Percentiles rank a stretch among this genome's conserved stretches.
phyloP scores from a whole-genome alignment of 441 rosid genomes.

The Adansonia rubrostipa region DNA sequence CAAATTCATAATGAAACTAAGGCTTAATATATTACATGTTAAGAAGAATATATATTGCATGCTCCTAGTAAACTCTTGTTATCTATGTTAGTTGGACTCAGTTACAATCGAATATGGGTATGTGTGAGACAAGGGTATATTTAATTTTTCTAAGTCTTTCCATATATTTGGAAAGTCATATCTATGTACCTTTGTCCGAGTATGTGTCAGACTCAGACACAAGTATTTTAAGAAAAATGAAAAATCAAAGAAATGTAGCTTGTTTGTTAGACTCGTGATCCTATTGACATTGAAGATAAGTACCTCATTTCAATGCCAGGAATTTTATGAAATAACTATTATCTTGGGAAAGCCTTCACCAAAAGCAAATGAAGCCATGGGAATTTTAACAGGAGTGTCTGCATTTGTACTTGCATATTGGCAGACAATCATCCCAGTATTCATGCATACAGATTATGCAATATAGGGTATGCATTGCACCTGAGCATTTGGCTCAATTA shows the following conservation, averaged over 20 bases:
- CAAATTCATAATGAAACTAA: not conserved
- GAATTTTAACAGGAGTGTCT: not conserved
- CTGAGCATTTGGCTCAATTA: too few species aligned
- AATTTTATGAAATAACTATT: not conserved
- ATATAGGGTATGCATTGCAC: not conserved
- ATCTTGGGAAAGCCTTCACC: not conserved
- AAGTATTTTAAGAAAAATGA: too few species aligned
- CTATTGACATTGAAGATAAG: not conserved
- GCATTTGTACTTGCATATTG: not conserved
- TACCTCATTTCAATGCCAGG: not conserved
- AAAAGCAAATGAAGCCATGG: not conserved
- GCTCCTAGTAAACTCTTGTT: slow-evolving; percentile 1
- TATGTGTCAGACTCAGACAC: too few species aligned
- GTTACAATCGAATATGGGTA: too few species aligned
- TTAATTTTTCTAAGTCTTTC: too few species aligned
- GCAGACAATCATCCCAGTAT: not conserved
- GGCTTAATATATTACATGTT: not conserved
- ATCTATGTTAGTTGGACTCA: too few species aligned
- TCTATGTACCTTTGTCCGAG: too few species aligned
- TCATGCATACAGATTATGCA: not conserved
- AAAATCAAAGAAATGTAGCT: too few species aligned
- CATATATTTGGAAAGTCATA: too few species aligned
- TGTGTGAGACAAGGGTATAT: too few species aligned
- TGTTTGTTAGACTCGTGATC: not conserved
- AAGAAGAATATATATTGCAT: not conserved